Conservation (phyloP, 139 green algal genomes). For the Spirogloea muscicola region DNA sequence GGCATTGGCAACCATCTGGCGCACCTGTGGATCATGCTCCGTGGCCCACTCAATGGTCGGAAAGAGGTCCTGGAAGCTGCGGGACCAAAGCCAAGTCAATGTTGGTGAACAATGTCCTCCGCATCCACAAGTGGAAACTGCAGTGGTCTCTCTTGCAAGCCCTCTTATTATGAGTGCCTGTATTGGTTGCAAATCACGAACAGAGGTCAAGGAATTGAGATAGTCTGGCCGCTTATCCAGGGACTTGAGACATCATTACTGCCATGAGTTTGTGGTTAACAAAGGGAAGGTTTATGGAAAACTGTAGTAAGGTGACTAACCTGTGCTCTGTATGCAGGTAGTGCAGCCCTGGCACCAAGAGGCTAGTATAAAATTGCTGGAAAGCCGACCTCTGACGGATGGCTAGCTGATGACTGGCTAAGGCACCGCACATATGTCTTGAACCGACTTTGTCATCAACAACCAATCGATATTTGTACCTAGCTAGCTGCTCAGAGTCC, state of each 20-base stretch:
- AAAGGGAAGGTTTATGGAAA: no score
- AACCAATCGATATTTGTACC: conserved; percentile 24
- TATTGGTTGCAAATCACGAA: no score
- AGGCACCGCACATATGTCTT: conserved; percentile 5
- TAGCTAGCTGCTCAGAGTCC: neutral
- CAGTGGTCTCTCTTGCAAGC: no score
- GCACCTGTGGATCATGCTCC: neutral
- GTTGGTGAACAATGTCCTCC: no score
- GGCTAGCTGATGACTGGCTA: neutral
- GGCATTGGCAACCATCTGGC: neutral
- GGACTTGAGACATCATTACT: no score
- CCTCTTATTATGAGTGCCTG: no score
- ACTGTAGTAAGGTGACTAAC: conserved; percentile 4
- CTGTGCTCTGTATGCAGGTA: neutral
- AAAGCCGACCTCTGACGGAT: conserved; percentile 22
- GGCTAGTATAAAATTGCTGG: conserved; percentile 8
- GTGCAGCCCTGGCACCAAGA: conserved; percentile 18
- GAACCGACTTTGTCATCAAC: conserved; percentile 16
- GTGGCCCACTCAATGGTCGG: conserved; percentile 3
- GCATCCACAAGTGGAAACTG: no score
- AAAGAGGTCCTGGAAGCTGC: conserved; percentile 25
- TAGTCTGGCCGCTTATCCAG: no score
- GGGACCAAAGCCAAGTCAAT: no score
- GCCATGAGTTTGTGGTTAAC: no score
- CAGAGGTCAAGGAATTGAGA: no score